Percentiles rank a stretch among this genome's conserved stretches.
These are phyloP conservation scores for Albizia julibrissin DNA, from an alignment of 306 rosid species.

Conservation along the genomic window DNA sequence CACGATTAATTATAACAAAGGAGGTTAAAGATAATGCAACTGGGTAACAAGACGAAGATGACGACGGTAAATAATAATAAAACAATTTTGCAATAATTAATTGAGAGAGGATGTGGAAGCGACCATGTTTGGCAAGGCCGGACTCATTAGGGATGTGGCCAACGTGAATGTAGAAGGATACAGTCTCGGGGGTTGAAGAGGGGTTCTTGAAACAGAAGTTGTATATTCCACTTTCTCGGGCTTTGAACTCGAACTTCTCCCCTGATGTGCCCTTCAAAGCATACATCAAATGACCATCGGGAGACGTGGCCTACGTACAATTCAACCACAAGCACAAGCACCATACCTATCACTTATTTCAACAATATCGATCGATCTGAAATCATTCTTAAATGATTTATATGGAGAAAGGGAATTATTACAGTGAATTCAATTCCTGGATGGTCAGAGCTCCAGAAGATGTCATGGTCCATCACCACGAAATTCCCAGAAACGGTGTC, in stretches of 20 bases:
- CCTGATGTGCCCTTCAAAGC: constrained; percentile 78
- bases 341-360: neutral
- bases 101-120: constrained; percentile 4
- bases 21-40: neutral
- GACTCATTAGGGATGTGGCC: constrained; percentile 89
- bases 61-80: neutral
- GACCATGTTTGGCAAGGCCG: constrained; percentile 86
- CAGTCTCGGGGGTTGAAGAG: constrained; percentile 75
- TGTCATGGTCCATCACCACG: constrained; percentile 51
- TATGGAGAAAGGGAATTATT: neutral
- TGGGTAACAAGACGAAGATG: neutral
- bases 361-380: neutral
- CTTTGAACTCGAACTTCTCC: constrained; percentile 86
- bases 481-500: constrained; percentile 49
- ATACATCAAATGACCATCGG: constrained; percentile 51
- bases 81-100: neutral
- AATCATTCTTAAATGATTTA: neutral
- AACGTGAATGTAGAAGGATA: constrained; percentile 86
- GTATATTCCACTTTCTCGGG: constrained; percentile 66
- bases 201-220: constrained; percentile 84
- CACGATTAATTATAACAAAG: neutral
- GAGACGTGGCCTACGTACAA: constrained; percentile 62
- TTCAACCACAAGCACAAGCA: neutral
- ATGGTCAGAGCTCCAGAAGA: constrained; percentile 53
- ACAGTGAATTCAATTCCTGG: constrained; percentile 52